A percentile compares a stretch with the other conserved stretches of the same genome.
phyloP scores from a whole-genome alignment of 1,139 yeast genomes.

The Scheffersomyces illinoinensis region DNA sequence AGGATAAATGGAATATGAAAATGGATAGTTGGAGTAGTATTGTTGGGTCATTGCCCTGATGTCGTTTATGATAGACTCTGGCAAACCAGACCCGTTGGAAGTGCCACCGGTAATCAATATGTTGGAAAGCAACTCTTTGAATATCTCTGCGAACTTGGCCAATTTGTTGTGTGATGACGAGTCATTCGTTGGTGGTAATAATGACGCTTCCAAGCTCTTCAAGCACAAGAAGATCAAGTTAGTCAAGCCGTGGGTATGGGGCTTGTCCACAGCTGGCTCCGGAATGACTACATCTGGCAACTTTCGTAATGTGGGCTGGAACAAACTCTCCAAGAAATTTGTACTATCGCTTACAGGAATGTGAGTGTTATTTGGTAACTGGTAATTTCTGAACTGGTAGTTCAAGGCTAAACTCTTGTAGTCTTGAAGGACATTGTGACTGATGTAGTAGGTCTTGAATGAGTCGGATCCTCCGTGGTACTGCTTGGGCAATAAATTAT shows the following conservation, averaged over 20 bases:
- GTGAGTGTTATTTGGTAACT: constrained; percentile 47
- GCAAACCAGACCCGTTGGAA: constrained; percentile 59
- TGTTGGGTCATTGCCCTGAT: constrained; percentile 46
- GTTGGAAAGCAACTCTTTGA: constrained; percentile 51
- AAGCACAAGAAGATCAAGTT: constrained; percentile 44
- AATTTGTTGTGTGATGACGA: constrained; percentile 19
- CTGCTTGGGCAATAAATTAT: constrained; percentile 29
- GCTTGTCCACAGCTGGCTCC: constrained; percentile 41
- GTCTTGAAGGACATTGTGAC: constrained; percentile 45
- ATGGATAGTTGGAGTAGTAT: constrained; percentile 50
- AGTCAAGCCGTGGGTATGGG: constrained; percentile 47
- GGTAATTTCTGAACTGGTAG: constrained; percentile 36
- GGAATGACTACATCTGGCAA: constrained; percentile 27
- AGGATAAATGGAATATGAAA: constrained; percentile 34
- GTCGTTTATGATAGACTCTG: constrained; percentile 62
- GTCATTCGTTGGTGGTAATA: constrained; percentile 22
- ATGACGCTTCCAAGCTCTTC: constrained; percentile 37
- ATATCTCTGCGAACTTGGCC: constrained; percentile 42
- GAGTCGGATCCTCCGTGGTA: constrained; percentile 38
- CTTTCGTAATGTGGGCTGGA: constrained; percentile 49
- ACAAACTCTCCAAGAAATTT: constrained; percentile 52
- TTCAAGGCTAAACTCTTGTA: constrained; percentile 35
- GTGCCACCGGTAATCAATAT: constrained; percentile 69
- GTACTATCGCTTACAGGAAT: constrained; percentile 38
- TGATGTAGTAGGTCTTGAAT: constrained; percentile 46